Evolutionary conservation across 495 filamentous ascomycete genomes (phyloP).

Genomic region (Chaetomium fimeti): DNA sequence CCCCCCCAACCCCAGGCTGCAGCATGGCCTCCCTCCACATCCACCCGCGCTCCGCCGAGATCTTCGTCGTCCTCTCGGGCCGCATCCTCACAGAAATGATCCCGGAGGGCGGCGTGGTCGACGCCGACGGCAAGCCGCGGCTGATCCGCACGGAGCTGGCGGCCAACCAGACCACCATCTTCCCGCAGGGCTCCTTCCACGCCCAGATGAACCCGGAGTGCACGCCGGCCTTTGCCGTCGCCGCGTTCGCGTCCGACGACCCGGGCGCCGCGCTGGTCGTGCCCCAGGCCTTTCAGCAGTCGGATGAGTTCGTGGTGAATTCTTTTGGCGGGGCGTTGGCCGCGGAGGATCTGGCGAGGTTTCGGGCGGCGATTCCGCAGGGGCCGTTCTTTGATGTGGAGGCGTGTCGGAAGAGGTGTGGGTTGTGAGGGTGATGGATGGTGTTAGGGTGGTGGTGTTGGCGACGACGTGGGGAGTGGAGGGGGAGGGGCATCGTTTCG

Average conservation of each 20-base stretch:
- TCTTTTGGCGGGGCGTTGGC: neutral
- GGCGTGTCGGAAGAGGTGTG: constrained; percentile 6
- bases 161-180: constrained; percentile 12
- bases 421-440: neutral
- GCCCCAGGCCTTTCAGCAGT: neutral
- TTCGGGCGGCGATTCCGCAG: neutral
- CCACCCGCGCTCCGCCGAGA: constrained; percentile 12
- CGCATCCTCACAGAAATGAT: neutral
- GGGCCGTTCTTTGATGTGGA: constrained; percentile 1
- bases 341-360: neutral
- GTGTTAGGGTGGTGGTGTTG: too few species aligned
- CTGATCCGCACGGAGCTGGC: constrained; percentile 1
- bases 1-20: neutral
- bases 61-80: constrained; percentile 1
- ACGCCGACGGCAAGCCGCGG: neutral
- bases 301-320: neutral
- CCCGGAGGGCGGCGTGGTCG: constrained; percentile 6
- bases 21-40: constrained; percentile 9
- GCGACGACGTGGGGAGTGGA: too few species aligned
- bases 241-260: neutral
- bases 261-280: neutral
- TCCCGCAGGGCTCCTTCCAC: constrained; percentile 6
- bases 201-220: constrained; percentile 9
- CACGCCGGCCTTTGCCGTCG: neutral
- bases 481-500: too few species aligned